Evolutionary conservation across 1,139 yeast species (phyloP).

Genomic region (Saccharomycopsis hybrid): DNA sequence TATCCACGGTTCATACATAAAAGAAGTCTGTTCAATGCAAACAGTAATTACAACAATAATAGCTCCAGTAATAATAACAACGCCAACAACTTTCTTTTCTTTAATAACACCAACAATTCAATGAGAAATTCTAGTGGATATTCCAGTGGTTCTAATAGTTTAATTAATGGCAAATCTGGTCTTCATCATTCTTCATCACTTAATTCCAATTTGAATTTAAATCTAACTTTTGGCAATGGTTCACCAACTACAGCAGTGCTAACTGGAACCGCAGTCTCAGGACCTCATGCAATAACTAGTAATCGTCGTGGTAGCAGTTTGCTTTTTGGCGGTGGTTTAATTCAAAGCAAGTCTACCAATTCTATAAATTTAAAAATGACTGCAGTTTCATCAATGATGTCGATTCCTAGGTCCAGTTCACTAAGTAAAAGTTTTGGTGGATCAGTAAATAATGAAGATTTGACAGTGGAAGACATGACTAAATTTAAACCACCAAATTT

Average conservation of each 20-base stretch:
- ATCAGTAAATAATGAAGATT: background rate
- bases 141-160: constrained; percentile 11
- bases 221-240: constrained; percentile 12
- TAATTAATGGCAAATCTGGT: constrained; percentile 12
- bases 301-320: constrained; percentile 2
- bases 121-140: constrained; percentile 8
- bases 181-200: constrained; percentile 13
- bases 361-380: constrained; percentile 15
- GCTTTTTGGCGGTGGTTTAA: constrained; percentile 18
- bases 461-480: background rate
- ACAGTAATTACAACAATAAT: background rate
- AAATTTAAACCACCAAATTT: constrained; percentile 16
- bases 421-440: constrained; percentile 10
- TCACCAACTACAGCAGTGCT: constrained; percentile 14
- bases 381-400: constrained; percentile 10
- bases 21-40: background rate
- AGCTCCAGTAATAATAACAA: background rate
- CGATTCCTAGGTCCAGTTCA: constrained; percentile 16
- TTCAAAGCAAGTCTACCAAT: constrained; percentile 19
- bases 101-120: background rate
- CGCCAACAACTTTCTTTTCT: background rate
- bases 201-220: constrained; percentile 15
- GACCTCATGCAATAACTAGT: background rate
- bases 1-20: constrained; percentile 9
- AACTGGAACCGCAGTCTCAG: constrained; percentile 6